Evolutionary conservation across 2,329 filamentous ascomycete species (phyloP).

Genomic region (Botrytis sinoallii): DNA sequence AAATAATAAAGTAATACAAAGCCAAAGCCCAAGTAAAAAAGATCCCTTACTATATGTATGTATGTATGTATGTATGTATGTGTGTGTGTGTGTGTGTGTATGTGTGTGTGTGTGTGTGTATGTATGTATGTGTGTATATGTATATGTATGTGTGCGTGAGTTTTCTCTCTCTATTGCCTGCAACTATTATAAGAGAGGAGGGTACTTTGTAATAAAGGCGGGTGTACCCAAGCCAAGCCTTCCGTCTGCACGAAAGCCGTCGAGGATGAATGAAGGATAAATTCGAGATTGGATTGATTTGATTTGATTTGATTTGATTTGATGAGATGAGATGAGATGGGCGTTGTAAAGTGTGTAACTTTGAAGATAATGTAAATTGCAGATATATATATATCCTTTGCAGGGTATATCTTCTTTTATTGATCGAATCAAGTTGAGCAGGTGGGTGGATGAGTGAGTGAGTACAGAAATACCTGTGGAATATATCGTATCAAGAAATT

Average conservation of each 20-base stretch:
- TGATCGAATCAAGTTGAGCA: background rate
- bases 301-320: background rate
- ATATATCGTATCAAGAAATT: background rate
- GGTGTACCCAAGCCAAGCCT: slow-evolving; percentile 10
- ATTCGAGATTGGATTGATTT: background rate
- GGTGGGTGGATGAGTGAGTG: background rate
- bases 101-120: background rate
- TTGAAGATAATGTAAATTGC: background rate
- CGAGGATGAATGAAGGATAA: background rate
- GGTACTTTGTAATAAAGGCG: background rate
- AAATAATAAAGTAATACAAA: background rate
- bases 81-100: background rate
- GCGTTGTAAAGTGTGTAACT: background rate
- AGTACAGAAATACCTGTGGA: background rate
- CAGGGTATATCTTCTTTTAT: background rate
- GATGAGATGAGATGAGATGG: background rate
- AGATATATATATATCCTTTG: background rate
- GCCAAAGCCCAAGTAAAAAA: background rate
- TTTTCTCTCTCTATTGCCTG: background rate
- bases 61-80: background rate
- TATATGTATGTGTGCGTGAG: background rate
- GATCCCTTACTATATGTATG: slow-evolving; percentile 12
- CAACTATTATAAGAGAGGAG: background rate
- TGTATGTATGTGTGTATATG: background rate
- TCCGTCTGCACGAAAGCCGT: slow-evolving; percentile 3